A percentile compares a stretch with the other conserved stretches of the same genome.
Evolutionary conservation across 495 filamentous ascomycete species (phyloP).

Genomic region (Penicillium cinerascens): DNA sequence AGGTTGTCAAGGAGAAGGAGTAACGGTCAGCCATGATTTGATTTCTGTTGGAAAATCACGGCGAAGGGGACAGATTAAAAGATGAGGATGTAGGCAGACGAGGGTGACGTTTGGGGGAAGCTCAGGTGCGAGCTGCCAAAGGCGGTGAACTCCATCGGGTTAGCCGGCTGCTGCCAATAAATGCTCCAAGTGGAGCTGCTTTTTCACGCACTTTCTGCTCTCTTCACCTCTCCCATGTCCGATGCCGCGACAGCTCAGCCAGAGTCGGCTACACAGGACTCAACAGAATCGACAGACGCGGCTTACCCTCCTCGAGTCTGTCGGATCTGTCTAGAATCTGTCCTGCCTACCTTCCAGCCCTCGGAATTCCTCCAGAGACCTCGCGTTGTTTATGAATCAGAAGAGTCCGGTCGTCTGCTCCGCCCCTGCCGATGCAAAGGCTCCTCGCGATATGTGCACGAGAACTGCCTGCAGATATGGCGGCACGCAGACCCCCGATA

Average conservation of each 20-base stretch:
- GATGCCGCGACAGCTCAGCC: not conserved
- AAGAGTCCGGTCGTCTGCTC: constrained; percentile 74
- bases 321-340: constrained; percentile 88
- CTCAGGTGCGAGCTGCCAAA: constrained; percentile 27
- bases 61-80: constrained; percentile 6
- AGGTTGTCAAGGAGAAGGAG: constrained; percentile 98
- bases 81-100: constrained; percentile 25
- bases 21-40: constrained; percentile 91
- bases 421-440: constrained; percentile 93
- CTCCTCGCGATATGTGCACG: constrained; percentile 88
- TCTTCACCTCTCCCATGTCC: constrained; percentile 2
- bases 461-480: constrained; percentile 88
- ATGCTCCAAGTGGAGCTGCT: not conserved
- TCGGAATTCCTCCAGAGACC: constrained; percentile 60
- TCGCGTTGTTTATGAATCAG: constrained; percentile 70
- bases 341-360: constrained; percentile 71
- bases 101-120: constrained; percentile 29
- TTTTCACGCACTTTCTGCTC: constrained; percentile 4
- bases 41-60: constrained; percentile 6
- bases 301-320: constrained; percentile 68
- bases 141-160: constrained; percentile 29
- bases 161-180: constrained; percentile 10
- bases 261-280: not conserved
- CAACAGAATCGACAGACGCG: not conserved
- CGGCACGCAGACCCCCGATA: constrained; percentile 68